A percentile compares a stretch with the other conserved stretches of the same genome.
phyloP scores from a whole-genome alignment of 2,329 filamentous ascomycete genomes.

The Elsinoe ampelina region DNA sequence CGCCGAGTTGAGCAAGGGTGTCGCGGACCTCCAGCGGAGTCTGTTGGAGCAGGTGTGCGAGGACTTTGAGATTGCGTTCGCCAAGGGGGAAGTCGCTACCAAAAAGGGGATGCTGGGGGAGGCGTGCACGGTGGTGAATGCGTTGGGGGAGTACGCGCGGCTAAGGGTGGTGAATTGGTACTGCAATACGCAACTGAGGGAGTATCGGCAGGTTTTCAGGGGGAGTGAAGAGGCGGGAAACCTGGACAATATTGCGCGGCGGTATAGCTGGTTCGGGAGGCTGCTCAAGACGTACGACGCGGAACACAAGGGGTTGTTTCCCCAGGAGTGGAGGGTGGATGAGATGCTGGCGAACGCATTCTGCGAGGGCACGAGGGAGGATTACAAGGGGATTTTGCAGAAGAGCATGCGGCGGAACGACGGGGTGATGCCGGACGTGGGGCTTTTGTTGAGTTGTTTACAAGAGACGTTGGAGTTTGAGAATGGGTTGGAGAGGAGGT shows the following conservation, averaged over 20 bases:
- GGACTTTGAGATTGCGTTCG: slow-evolving; percentile 93
- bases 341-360: slow-evolving; percentile 86
- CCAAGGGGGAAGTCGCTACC: slow-evolving; percentile 69
- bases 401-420: slow-evolving; percentile 71
- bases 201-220: slow-evolving; percentile 91
- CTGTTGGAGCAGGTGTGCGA: slow-evolving; percentile 96
- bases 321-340: slow-evolving; percentile 76
- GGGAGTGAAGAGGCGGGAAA: slow-evolving; percentile 95
- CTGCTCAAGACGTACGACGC: slow-evolving; percentile 94
- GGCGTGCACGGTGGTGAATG: slow-evolving; percentile 89
- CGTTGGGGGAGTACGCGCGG: slow-evolving; percentile 78
- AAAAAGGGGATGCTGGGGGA: slow-evolving; percentile 67
- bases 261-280: slow-evolving; percentile 93
- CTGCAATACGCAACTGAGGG: slow-evolving; percentile 89
- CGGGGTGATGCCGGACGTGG: slow-evolving; percentile 77
- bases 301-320: slow-evolving; percentile 83
- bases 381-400: slow-evolving; percentile 88
- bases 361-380: slow-evolving; percentile 89
- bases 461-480: slow-evolving; percentile 97
- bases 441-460: slow-evolving; percentile 75
- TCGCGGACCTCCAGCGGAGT: slow-evolving; percentile 86
- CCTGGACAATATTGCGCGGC: slow-evolving; percentile 87
- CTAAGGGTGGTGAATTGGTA: slow-evolving; percentile 87
- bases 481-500: slow-evolving; percentile 76
- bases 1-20: slow-evolving; percentile 81